These are phyloP conservation scores for Podospora fimiseda DNA, from an alignment of 495 filamentous ascomycete species.

Conservation along the genomic window DNA sequence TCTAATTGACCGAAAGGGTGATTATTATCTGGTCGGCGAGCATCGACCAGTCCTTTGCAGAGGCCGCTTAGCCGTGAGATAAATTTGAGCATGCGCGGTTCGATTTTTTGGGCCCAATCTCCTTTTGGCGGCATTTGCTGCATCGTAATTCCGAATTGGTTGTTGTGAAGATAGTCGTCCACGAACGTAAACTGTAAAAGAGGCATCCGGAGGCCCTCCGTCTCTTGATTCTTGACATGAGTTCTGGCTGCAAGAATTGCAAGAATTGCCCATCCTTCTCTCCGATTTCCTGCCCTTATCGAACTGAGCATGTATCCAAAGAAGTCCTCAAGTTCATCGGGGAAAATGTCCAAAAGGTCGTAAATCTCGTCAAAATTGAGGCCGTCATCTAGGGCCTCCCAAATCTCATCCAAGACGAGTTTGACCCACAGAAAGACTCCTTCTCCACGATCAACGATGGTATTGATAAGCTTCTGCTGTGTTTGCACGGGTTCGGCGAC, in stretches of 20 bases:
- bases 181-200: not conserved
- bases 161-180: not conserved
- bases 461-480: not conserved
- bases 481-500: not conserved
- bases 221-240: not conserved
- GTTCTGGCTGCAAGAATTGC: not conserved
- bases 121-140: not conserved
- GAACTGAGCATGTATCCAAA: not conserved
- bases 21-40: not conserved
- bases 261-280: not conserved
- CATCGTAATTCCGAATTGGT: not conserved
- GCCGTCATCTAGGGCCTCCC: not conserved
- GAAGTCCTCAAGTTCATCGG: not conserved
- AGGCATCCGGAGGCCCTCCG: not conserved
- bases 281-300: not conserved
- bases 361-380: not conserved
- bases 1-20: not conserved
- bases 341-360: not conserved
- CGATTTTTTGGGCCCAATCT: not conserved
- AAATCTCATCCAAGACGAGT: not conserved
- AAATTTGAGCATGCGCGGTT: not conserved
- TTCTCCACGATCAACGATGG: not conserved
- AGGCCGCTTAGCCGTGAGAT: not conserved
- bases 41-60: not conserved
- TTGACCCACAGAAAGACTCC: not conserved